phyloP scores from a whole-genome alignment of 73 alveolate species.

The Tetrahymena elliotti region DNA sequence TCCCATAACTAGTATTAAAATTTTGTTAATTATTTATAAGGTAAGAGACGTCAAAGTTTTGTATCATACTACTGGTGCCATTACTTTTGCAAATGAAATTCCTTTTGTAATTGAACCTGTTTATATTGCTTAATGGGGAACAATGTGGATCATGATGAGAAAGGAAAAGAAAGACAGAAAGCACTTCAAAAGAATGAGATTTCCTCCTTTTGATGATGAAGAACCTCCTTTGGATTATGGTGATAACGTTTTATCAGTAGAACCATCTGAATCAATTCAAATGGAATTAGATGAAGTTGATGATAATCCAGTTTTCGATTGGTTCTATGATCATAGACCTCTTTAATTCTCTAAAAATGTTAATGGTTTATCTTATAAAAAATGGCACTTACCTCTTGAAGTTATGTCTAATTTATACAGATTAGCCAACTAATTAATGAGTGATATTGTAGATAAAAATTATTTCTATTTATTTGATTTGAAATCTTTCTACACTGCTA shows the following conservation, averaged over 20 bases:
- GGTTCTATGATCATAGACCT: constrained; percentile 98
- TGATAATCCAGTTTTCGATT: constrained; percentile 98
- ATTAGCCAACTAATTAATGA: constrained; percentile 91
- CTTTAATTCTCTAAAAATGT: constrained; percentile 78
- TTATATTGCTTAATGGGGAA: constrained; percentile 99
- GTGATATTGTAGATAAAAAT: constrained; percentile 95
- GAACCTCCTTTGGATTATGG: constrained; percentile 99
- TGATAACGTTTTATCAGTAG: constrained; percentile 96
- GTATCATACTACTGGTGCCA: constrained; percentile 99
- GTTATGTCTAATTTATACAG: constrained; percentile 93
- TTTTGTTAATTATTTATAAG: neutral
- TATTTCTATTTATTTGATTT: constrained; percentile 96
- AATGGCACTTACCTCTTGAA: constrained; percentile 89
- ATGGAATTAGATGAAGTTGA: constrained; percentile 99
- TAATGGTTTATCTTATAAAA: constrained; percentile 97
- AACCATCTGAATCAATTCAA: constrained; percentile 97
- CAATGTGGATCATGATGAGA: constrained; percentile 99
- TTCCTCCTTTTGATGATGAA: constrained; percentile 99
- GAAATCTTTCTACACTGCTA: constrained; percentile 98
- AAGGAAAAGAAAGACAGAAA: constrained; percentile 99
- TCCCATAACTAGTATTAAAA: too few relatives aligned
- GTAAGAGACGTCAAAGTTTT: constrained; percentile 90
- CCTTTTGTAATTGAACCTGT: constrained; percentile 99
- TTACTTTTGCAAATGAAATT: constrained; percentile 96
- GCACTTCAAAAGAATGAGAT: constrained; percentile 99